Evolutionary conservation across 768 basidiomycete genomes (phyloP).

Genomic region (Podaxis sp.): DNA sequence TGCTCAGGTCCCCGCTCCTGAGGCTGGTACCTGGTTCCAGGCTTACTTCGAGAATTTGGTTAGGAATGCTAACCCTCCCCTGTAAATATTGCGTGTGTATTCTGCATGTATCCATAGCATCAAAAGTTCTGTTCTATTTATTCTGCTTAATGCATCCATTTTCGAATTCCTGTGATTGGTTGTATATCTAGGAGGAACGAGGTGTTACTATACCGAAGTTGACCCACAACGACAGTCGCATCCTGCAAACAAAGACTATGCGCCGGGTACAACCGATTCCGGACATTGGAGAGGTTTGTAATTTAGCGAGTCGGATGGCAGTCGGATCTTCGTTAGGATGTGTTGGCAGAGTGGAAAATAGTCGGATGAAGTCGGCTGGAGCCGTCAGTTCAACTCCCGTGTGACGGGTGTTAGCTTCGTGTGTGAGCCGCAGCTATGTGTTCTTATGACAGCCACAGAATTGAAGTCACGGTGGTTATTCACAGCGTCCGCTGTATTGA

Average conservation of each 20-base stretch:
- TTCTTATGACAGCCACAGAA: too few relatives aligned
- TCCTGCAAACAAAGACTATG: background rate
- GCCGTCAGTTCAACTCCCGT: background rate
- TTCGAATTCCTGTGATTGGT: background rate
- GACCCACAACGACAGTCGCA: too few relatives aligned
- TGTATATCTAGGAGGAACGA: background rate
- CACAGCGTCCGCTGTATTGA: background rate
- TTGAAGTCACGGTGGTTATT: background rate
- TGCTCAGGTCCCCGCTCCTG: conserved; percentile 50
- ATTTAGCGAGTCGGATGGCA: background rate
- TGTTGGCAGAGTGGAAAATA: background rate
- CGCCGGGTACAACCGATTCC: background rate
- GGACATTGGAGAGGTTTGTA: background rate
- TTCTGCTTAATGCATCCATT: background rate
- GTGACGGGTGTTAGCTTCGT: background rate
- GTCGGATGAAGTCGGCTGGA: background rate
- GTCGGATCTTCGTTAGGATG: background rate
- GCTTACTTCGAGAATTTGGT: conserved; percentile 59
- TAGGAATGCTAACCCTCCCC: conserved; percentile 45
- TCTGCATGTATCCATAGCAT: background rate
- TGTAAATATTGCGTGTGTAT: conserved; percentile 27
- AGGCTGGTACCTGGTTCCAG: conserved; percentile 69
- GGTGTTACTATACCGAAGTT: too few relatives aligned
- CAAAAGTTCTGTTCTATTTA: conserved; percentile 4
- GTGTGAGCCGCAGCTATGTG: too few relatives aligned